These are phyloP conservation scores for Aspergillus persii DNA, from an alignment of 2,329 filamentous ascomycete species.

Conservation along the genomic window DNA sequence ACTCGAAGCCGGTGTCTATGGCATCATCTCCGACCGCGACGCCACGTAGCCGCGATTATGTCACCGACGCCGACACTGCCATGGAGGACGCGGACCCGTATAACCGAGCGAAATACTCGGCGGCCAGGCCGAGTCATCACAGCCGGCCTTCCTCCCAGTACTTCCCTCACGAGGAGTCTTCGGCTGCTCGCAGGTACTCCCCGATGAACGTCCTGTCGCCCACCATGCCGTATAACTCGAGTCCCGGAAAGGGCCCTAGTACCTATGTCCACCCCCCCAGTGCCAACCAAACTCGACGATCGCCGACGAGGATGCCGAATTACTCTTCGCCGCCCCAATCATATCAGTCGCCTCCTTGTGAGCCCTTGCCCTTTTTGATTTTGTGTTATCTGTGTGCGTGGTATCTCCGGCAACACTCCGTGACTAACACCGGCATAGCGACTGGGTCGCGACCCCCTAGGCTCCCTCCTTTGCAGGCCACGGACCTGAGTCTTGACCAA, in stretches of 20 bases:
- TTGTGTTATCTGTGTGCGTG: neutral
- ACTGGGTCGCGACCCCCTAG: constrained; percentile 57
- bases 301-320: constrained; percentile 66
- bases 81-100: constrained; percentile 93
- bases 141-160: constrained; percentile 70
- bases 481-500: constrained; percentile 66
- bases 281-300: constrained; percentile 63
- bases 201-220: constrained; percentile 90
- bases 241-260: constrained; percentile 54
- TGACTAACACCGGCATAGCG: constrained; percentile 30
- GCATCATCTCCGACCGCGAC: constrained; percentile 58
- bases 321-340: constrained; percentile 57
- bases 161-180: constrained; percentile 69
- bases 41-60: constrained; percentile 62
- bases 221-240: constrained; percentile 71
- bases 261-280: constrained; percentile 55
- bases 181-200: constrained; percentile 87
- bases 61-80: constrained; percentile 68
- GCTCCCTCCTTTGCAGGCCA: constrained; percentile 69
- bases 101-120: constrained; percentile 79
- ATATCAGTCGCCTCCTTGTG: constrained; percentile 60
- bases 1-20: constrained; percentile 53
- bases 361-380: constrained; percentile 24
- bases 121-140: constrained; percentile 68
- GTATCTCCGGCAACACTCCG: neutral